Evolutionary conservation across 139 green algal species (phyloP).

Genomic region (Gonium pectorale): DNA sequence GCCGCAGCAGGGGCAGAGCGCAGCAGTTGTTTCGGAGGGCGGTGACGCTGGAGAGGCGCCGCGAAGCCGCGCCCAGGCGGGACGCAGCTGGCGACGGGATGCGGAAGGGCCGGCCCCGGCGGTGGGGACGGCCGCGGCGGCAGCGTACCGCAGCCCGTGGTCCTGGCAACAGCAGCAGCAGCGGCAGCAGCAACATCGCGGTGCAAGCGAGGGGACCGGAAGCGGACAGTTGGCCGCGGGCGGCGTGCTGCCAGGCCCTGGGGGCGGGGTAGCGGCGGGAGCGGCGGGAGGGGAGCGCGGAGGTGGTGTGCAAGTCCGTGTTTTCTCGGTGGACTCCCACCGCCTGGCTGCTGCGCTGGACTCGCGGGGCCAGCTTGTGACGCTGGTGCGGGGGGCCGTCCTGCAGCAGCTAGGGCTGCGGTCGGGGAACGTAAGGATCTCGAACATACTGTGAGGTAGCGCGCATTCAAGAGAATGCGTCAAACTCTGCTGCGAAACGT

Average conservation of each 20-base stretch:
- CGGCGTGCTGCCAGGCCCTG: too few relatives aligned
- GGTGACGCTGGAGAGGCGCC: too few relatives aligned
- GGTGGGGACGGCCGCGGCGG: not conserved
- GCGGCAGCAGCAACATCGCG: too few relatives aligned
- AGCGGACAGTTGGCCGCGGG: not conserved
- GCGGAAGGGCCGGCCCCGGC: too few relatives aligned
- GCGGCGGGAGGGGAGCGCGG: not conserved
- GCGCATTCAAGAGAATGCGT: too few relatives aligned
- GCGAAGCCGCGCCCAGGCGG: too few relatives aligned
- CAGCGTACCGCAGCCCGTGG: not conserved
- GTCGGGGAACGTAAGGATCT: not conserved
- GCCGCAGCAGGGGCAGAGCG: constrained; percentile 2
- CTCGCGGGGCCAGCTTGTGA: constrained; percentile 63
- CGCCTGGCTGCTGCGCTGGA: constrained; percentile 84
- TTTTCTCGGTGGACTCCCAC: constrained; percentile 79
- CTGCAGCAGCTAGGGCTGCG: not conserved
- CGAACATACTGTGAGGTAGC: constrained; percentile 37
- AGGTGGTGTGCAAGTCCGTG: constrained; percentile 4
- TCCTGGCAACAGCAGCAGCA: not conserved
- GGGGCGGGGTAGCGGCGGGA: too few relatives aligned
- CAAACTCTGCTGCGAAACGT: too few relatives aligned
- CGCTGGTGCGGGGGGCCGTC: constrained; percentile 72
- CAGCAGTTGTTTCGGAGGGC: too few relatives aligned
- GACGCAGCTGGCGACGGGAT: too few relatives aligned
- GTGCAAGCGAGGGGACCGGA: constrained; percentile 20